Percentiles rank a stretch among this genome's conserved stretches.
Conservation (phyloP, 1,284 basidiomycete species). For the Sanguinoderma infundibulare region DNA sequence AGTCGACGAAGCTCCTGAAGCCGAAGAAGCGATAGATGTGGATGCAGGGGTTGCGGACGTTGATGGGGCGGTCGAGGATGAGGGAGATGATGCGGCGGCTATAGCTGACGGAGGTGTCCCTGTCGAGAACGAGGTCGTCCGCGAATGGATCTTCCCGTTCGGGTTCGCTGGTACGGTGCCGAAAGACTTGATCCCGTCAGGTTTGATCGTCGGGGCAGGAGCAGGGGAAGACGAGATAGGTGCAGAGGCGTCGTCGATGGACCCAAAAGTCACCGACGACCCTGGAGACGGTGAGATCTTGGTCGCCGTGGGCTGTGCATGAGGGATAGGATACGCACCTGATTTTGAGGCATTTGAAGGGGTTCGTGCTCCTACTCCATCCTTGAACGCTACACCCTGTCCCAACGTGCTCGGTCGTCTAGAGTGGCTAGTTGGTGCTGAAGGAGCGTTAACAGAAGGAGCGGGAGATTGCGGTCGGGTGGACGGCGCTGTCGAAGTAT, state of each 20-base stretch:
- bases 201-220: slow-evolving; percentile 62
- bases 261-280: slow-evolving; percentile 80
- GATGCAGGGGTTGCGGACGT: slow-evolving; percentile 23
- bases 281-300: slow-evolving; percentile 42
- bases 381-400: slow-evolving; percentile 72
- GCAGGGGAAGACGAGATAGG: slow-evolving; percentile 75
- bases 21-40: slow-evolving; percentile 42
- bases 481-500: slow-evolving; percentile 56
- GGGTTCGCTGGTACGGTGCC: slow-evolving; percentile 69
- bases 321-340: slow-evolving; percentile 44
- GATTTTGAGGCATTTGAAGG: slow-evolving; percentile 55
- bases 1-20: slow-evolving; percentile 29
- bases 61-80: slow-evolving; percentile 35
- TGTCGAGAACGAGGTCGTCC: slow-evolving; percentile 37
- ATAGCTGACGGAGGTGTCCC: slow-evolving; percentile 36
- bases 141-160: slow-evolving; percentile 53
- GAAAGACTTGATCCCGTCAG: slow-evolving; percentile 80
- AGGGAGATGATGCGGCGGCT: slow-evolving; percentile 32
- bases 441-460: slow-evolving; percentile 49
- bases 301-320: neutral
- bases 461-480: slow-evolving; percentile 80
- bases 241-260: slow-evolving; percentile 74
- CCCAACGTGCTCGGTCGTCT: slow-evolving; percentile 73
- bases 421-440: slow-evolving; percentile 60
- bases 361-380: slow-evolving; percentile 56